Conservation (phyloP, 1,139 yeast species). For the Nakaseomyces glabratus region DNA sequence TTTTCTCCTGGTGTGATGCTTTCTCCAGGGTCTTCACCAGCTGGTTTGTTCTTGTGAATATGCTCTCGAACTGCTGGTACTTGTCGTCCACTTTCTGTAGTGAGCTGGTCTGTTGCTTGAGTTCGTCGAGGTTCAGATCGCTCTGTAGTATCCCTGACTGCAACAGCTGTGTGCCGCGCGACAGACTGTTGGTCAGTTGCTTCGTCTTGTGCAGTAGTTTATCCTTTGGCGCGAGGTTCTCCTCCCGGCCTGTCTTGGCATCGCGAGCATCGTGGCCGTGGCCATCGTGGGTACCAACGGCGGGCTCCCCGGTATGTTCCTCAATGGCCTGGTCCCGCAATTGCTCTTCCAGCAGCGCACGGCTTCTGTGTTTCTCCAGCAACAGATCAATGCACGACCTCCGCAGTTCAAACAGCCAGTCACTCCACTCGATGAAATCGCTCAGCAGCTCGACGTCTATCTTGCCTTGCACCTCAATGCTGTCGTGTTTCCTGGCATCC, state of each 20-base stretch:
- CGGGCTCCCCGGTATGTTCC: conserved; percentile 4
- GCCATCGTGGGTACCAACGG: conserved; percentile 8
- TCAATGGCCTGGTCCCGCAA: conserved; percentile 17
- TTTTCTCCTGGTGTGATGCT: conserved; percentile 47
- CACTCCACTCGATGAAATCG: conserved; percentile 8
- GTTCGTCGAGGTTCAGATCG: conserved; percentile 49
- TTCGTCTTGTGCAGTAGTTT: conserved; percentile 31
- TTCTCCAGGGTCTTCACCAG: conserved; percentile 42
- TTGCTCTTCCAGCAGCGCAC: conserved; percentile 12
- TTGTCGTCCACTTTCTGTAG: conserved; percentile 39
- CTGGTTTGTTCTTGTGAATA: conserved; percentile 43
- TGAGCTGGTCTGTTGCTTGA: conserved; percentile 48
- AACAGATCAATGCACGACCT: conserved; percentile 7
- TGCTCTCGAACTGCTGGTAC: conserved; percentile 38
- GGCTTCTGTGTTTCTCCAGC: conserved; percentile 7
- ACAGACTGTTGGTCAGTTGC: conserved; percentile 31
- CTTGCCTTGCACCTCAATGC: conserved; percentile 1
- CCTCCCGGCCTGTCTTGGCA: neutral
- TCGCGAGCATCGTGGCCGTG: neutral
- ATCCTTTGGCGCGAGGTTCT: conserved; percentile 23
- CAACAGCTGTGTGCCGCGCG: conserved; percentile 36
- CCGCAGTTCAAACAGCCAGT: conserved; percentile 20
- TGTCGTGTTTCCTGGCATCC: neutral
- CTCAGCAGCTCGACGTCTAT: neutral
- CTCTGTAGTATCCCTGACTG: conserved; percentile 50